Conservation (phyloP, 345 rosid species). For the Abelmoschus esculentus region DNA sequence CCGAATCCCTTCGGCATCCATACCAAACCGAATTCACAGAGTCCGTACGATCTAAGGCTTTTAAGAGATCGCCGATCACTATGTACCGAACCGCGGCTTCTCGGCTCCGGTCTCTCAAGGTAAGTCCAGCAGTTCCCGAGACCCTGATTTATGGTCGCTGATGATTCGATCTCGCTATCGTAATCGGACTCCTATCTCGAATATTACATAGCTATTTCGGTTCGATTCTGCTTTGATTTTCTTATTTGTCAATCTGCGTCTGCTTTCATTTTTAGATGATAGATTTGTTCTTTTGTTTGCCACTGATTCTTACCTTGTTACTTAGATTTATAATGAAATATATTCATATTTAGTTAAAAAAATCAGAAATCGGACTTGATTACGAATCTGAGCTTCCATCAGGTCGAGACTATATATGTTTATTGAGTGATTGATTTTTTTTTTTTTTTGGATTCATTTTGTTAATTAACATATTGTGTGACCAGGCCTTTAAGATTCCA, state of each 20-base stretch:
- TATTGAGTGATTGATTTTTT: background rate
- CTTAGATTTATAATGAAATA: background rate
- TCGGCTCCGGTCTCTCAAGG: constrained; percentile 37
- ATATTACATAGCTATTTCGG: background rate
- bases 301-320: background rate
- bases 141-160: background rate
- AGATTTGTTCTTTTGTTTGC: constrained; percentile 16
- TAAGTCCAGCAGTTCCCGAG: constrained; percentile 16
- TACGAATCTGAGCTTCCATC: background rate
- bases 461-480: no score
- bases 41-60: constrained; percentile 11
- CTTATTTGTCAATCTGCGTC: constrained; percentile 2
- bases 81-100: constrained; percentile 53
- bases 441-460: no score
- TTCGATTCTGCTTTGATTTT: constrained; percentile 3
- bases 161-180: background rate
- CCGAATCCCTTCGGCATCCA: background rate
- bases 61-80: constrained; percentile 15
- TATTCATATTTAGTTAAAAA: background rate
- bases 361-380: background rate
- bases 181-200: background rate
- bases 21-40: background rate
- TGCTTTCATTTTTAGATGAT: background rate
- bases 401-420: background rate
- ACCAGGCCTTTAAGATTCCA: background rate